Percentiles rank a stretch among this genome's conserved stretches.
phyloP scores from a whole-genome alignment of 1,139 yeast species.

The Yamadazyma epiphylla region DNA sequence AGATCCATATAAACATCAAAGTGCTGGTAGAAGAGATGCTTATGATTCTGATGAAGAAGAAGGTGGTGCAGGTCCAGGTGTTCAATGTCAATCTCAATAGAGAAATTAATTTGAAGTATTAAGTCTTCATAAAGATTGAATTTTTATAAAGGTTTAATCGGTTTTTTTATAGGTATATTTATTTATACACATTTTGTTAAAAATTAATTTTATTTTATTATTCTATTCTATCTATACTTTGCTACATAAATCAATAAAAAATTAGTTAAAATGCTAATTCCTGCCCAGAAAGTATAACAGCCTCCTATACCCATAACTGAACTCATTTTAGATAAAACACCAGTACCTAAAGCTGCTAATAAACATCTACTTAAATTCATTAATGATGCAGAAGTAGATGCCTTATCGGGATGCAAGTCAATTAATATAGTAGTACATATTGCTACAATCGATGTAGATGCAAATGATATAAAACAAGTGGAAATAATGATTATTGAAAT shows the following conservation, averaged over 20 bases:
- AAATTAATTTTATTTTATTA: no score
- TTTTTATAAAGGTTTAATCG: no score
- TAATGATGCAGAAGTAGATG: conserved; percentile 35
- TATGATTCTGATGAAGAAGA: conserved; percentile 69
- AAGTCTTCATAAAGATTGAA: no score
- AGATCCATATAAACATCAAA: conserved; percentile 58
- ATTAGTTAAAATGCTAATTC: conserved; percentile 19
- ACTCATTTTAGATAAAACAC: conserved; percentile 29
- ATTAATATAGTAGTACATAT: conserved; percentile 33
- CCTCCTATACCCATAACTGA: conserved; percentile 31
- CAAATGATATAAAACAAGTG: conserved; percentile 25
- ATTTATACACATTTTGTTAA: no score
- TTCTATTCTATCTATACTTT: conserved; percentile 1
- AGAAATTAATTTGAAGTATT: no score
- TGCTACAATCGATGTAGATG: conserved; percentile 25
- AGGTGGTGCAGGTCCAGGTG: conserved; percentile 63
- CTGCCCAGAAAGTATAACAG: conserved; percentile 33
- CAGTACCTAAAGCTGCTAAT: conserved; percentile 32
- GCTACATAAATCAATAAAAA: conserved; percentile 16
- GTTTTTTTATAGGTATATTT: no score
- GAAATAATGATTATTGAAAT: conserved; percentile 30
- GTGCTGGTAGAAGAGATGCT: conserved; percentile 45
- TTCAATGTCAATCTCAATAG: conserved; percentile 85
- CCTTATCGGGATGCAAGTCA: conserved; percentile 30
- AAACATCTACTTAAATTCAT: conserved; percentile 34